Evolutionary conservation across 208 protist species (phyloP).

Genomic region (Leishmania tropica): DNA sequence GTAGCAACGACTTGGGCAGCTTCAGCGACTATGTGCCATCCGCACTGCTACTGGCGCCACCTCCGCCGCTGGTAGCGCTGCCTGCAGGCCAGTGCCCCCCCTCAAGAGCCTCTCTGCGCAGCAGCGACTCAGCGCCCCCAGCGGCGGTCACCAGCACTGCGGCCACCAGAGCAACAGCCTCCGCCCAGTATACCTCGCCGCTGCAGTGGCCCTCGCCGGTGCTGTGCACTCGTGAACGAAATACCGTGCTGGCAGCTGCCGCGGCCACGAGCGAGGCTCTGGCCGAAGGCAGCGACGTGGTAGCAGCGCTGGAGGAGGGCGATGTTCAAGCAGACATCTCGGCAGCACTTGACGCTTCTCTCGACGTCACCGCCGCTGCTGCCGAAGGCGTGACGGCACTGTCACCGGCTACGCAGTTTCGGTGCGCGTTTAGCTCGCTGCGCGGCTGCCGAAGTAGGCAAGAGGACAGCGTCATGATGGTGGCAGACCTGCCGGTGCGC

Average conservation of each 20-base stretch:
- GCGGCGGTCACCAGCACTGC: background rate
- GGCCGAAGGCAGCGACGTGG: background rate
- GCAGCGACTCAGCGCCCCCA: background rate
- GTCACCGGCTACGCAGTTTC: conserved; percentile 7
- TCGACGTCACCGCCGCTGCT: background rate
- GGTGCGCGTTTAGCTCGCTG: conserved; percentile 33
- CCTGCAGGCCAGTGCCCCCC: background rate
- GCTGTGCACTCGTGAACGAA: background rate
- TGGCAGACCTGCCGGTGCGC: conserved; percentile 22
- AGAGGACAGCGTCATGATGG: conserved; percentile 42
- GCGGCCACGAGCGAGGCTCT: background rate
- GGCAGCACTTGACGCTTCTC: background rate
- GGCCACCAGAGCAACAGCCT: background rate
- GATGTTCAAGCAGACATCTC: background rate
- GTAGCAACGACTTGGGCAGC: background rate
- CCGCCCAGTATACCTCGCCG: background rate
- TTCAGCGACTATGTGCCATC: background rate
- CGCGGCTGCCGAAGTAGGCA: conserved; percentile 37
- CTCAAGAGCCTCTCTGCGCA: background rate
- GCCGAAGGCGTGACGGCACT: background rate
- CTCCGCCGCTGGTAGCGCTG: conserved; percentile 8
- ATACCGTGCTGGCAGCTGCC: background rate
- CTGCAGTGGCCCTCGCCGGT: background rate
- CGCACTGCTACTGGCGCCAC: conserved; percentile 18
- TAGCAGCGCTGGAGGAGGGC: background rate